These are phyloP conservation scores for Talaromyces sp. DNA, from an alignment of 2,329 filamentous ascomycete genomes.

Conservation along the genomic window DNA sequence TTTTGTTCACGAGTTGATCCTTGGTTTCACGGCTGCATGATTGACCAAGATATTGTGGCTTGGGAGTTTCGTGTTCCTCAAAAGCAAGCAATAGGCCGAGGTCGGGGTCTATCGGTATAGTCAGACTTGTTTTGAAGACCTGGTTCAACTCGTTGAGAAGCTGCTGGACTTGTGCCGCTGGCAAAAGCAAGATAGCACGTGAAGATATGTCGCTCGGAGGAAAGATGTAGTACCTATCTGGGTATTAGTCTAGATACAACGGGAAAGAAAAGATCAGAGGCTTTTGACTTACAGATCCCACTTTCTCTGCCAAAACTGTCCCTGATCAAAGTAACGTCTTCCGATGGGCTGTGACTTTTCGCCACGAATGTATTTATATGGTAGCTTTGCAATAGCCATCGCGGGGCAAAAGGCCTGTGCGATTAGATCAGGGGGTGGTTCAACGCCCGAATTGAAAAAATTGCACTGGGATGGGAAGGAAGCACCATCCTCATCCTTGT, in stretches of 20 bases:
- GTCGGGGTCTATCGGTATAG: slow-evolving; percentile 51
- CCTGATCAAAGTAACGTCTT: slow-evolving; percentile 33
- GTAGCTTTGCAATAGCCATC: slow-evolving; percentile 33
- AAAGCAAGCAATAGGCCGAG: slow-evolving; percentile 60
- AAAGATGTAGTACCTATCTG: slow-evolving; percentile 60
- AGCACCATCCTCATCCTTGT: background rate
- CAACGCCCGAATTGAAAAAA: slow-evolving; percentile 2
- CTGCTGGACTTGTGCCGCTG: slow-evolving; percentile 57
- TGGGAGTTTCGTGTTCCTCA: slow-evolving; percentile 52
- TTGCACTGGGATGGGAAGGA: background rate
- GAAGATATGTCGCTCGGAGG: slow-evolving; percentile 41
- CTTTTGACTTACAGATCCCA: slow-evolving; percentile 68
- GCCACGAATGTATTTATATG: slow-evolving; percentile 36
- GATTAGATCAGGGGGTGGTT: slow-evolving; percentile 2
- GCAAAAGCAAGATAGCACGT: slow-evolving; percentile 61
- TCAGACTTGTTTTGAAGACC: slow-evolving; percentile 45
- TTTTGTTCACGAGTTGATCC: slow-evolving; percentile 25
- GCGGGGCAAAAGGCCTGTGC: slow-evolving; percentile 34
- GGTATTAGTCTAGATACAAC: background rate
- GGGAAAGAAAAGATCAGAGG: background rate
- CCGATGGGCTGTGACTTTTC: slow-evolving; percentile 28
- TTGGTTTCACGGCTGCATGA: slow-evolving; percentile 44
- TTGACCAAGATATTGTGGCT: slow-evolving; percentile 62
- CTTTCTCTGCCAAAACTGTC: slow-evolving; percentile 45
- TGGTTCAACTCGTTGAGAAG: slow-evolving; percentile 62